phyloP scores from a whole-genome alignment of 768 basidiomycete species.

The Boletus barrowsii region DNA sequence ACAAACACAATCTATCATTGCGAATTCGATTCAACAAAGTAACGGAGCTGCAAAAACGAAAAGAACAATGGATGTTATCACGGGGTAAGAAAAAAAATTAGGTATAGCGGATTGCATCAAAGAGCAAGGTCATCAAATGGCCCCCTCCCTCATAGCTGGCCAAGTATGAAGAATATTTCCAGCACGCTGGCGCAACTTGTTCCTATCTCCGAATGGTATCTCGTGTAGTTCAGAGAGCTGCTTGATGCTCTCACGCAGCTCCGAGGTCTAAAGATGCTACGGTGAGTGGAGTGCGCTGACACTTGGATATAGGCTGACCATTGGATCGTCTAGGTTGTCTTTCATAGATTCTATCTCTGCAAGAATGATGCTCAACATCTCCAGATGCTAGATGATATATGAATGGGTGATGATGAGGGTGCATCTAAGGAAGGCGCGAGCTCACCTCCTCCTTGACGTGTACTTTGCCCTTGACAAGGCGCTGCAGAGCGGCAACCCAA shows the following conservation, averaged over 20 bases:
- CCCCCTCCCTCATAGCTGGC: conserved; percentile 3
- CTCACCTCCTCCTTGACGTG: conserved; percentile 23
- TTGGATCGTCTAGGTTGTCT: conserved; percentile 3
- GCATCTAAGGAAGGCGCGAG: neutral
- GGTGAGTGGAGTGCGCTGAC: neutral
- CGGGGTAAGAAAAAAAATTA: neutral
- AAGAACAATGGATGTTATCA: neutral
- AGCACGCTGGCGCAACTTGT: conserved; percentile 26
- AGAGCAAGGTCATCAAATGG: neutral
- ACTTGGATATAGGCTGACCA: conserved; percentile 15
- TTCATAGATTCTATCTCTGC: conserved; percentile 31
- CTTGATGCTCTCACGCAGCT: conserved; percentile 18
- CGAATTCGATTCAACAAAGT: neutral
- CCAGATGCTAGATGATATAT: conserved; percentile 19
- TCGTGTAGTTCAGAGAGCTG: conserved; percentile 27
- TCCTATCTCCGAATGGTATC: conserved; percentile 30
- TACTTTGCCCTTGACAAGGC: conserved; percentile 30
- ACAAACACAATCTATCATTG: conserved; percentile 2
- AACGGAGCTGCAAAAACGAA: neutral
- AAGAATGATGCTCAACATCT: conserved; percentile 25
- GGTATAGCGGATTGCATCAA: conserved; percentile 6
- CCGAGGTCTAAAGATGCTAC: conserved; percentile 11
- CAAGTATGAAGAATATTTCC: conserved; percentile 11
- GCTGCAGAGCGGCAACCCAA: conserved; percentile 27
- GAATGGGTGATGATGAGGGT: neutral